Base-by-base conservation (phyloP, 2,329 filamentous ascomycete species). In the Stagonosporopsis cucurbitacearum region DNA sequence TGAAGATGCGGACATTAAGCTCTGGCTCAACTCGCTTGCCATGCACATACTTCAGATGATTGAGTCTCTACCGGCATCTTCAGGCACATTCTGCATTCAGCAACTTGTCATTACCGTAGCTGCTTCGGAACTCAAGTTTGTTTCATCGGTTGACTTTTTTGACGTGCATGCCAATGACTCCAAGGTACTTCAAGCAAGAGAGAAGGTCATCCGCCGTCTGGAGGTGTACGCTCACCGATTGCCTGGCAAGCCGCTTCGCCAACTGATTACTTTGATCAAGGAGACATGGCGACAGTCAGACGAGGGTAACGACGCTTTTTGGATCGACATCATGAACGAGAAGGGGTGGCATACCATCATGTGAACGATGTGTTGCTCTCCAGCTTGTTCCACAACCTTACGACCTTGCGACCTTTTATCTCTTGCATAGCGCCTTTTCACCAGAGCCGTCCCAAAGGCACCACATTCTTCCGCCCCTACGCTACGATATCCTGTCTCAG, bases 321-420 rank as follows among this genome's bases (percentile, higher is more conserved):
- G 82, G 82, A 77, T 84, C 62, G 81, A 84, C 64, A 77, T 85
- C 6, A 82, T 84, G 79, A 80, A 82, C 60, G 81, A 84, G 66
- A 82, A 81, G 54, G 79, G 81, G 8, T 84, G 81, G 81, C 80
- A 84, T 67, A 84, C 82, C 13, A 79, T 84, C 23, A 81, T 84
- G 78, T 81, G 79, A 19, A 80, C 40, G 39, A 57, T 71, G n/a
- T 20, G 17, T 39, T 33, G 17, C 19, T 30, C 17, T 22, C 45
- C 30, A 11, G 11, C 33, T 50, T 40, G 22, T 12, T 35, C 36
- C 22, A 36, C 30, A 25, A 17, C 28, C n/a, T 36, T 17, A 47
- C 30, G 32, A 39, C n/a, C 23, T 19, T 46, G 58, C 50, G 43
- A 42, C 48, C 46, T 47, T 47, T 44, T 41, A 40, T n/a, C 32